Conservation (phyloP, 176 grass and related monocot genomes). For the Bromus sterilis region DNA sequence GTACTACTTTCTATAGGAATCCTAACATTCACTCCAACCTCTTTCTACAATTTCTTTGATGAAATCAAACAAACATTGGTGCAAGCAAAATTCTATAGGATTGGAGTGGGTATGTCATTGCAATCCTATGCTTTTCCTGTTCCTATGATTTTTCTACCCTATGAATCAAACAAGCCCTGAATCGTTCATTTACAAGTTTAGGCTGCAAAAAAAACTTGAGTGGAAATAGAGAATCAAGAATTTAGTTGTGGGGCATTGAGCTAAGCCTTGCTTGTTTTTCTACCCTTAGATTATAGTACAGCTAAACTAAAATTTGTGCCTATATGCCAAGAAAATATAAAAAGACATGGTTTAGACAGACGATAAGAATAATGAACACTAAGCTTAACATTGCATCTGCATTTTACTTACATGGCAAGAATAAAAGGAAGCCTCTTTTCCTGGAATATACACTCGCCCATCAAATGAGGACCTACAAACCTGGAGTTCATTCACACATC, state of each 20-base stretch:
- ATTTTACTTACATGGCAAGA: background rate
- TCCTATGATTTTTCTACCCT: too few relatives aligned
- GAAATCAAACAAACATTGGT: too few relatives aligned
- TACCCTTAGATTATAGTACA: background rate
- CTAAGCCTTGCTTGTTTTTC: background rate
- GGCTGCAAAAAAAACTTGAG: too few relatives aligned
- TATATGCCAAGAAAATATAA: background rate
- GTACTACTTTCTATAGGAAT: too few relatives aligned
- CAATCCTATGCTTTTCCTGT: too few relatives aligned
- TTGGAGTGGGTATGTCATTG: too few relatives aligned
- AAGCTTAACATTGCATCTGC: background rate
- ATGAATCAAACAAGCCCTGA: too few relatives aligned
- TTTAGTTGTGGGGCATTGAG: background rate
- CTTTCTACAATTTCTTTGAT: too few relatives aligned
- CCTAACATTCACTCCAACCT: too few relatives aligned
- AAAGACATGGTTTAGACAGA: background rate
- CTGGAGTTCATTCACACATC: background rate
- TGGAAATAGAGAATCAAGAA: too few relatives aligned
- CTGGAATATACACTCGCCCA: background rate
- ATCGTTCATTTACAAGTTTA: too few relatives aligned
- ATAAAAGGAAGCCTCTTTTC: background rate
- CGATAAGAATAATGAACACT: background rate
- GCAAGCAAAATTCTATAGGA: too few relatives aligned
- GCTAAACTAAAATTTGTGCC: background rate
- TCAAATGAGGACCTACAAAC: background rate